A percentile compares a stretch with the other conserved stretches of the same genome.
phyloP scores from a whole-genome alignment of 1,284 basidiomycete genomes.

The Xanthoconium separans region DNA sequence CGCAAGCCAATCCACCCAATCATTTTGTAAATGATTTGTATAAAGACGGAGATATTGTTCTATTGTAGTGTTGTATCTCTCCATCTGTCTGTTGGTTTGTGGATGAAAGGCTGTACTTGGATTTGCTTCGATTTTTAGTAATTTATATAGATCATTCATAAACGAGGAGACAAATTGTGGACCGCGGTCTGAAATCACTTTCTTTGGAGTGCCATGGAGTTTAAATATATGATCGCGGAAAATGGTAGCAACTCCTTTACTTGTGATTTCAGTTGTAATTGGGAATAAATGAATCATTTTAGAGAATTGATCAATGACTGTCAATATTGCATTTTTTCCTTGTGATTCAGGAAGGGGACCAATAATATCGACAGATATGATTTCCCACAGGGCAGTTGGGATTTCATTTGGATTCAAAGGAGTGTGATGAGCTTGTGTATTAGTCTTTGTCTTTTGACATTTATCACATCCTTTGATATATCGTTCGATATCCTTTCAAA shows the following conservation, averaged over 20 bases:
- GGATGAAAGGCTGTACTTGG: not conserved
- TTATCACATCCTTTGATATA: not conserved
- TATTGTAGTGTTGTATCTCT: not conserved
- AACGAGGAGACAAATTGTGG: not conserved
- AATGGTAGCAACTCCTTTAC: no score
- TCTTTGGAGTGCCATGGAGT: not conserved
- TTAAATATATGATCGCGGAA: not conserved
- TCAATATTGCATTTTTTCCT: constrained; percentile 34
- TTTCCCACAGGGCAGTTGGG: not conserved
- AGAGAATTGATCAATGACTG: not conserved
- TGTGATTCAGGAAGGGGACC: constrained; percentile 4
- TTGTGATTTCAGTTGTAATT: not conserved
- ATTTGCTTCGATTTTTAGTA: not conserved
- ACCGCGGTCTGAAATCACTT: not conserved
- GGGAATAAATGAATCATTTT: not conserved
- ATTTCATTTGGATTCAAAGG: not conserved
- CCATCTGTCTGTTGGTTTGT: not conserved
- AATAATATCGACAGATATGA: not conserved
- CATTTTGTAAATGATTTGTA: not conserved
- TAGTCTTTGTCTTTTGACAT: not conserved
- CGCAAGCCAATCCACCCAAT: not conserved
- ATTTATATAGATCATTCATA: not conserved
- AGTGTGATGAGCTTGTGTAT: not conserved
- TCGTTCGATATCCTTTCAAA: not conserved
- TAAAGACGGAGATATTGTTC: not conserved